Conservation (phyloP, 2,329 filamentous ascomycete species). For the Xylaria sp. region DNA sequence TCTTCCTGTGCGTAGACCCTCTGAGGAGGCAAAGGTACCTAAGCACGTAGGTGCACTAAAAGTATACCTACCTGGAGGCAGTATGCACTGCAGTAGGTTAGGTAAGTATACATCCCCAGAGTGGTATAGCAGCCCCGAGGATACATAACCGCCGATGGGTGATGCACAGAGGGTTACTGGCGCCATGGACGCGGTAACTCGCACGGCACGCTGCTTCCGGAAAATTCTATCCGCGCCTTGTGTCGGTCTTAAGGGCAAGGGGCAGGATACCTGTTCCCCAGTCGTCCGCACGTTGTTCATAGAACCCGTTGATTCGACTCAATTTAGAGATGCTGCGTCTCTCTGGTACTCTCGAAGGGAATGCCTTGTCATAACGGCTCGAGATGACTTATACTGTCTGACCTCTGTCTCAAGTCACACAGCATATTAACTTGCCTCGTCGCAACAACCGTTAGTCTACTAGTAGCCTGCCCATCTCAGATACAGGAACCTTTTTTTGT, state of each 20-base stretch:
- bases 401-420: constrained; percentile 23
- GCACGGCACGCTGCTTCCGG: constrained; percentile 20
- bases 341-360: neutral
- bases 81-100: constrained; percentile 4
- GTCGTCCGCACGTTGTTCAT: neutral
- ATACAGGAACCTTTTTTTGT: constrained; percentile 13
- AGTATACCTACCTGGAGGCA: neutral
- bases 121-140: neutral
- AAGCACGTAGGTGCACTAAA: neutral
- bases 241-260: neutral
- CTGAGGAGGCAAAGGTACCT: neutral
- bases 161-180: constrained; percentile 9
- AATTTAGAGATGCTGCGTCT: constrained; percentile 13
- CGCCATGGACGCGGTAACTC: constrained; percentile 26
- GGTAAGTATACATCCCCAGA: neutral
- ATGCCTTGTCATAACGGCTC: constrained; percentile 8
- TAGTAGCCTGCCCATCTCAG: neutral
- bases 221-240: constrained; percentile 9
- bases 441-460: constrained; percentile 3
- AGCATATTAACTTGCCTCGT: constrained; percentile 13
- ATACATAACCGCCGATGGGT: neutral
- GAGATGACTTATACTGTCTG: constrained; percentile 21
- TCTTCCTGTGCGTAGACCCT: neutral
- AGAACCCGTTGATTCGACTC: too few species aligned
- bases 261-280: neutral